Base-by-base conservation (phyloP, 139 green algal species). In the Volvox africanus region DNA sequence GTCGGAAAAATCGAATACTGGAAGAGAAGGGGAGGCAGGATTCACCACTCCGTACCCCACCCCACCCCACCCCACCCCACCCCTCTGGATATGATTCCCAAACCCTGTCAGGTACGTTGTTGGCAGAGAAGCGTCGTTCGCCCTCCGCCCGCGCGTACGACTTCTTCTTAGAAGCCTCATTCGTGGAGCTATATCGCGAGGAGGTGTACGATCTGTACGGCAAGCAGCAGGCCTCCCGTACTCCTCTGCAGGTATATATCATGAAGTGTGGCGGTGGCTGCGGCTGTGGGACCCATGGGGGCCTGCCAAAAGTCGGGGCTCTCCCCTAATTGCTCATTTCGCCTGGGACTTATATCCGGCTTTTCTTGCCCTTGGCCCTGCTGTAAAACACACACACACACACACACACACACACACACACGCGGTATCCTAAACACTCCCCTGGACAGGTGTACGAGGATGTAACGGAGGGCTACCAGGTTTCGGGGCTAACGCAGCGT, bases 181-280 rank as follows among this genome's bases (percentile, higher is more conserved):
- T 93, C 86, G 82, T 93, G 20, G 95, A 97, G 94, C 30, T 96
- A 22, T 94, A 95, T 93, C 94, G 95, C 78, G 95, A 97, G 92
- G 78, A 86, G 28, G 93, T 90, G 69, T 62, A 80, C 67, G 83
- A 89, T 37, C 28, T 82, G 85, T 82, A 61, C 85, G 44, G 69
- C 81, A 87, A 67, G 32, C 37, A 12, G 69, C 65, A 61, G 69
- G 44, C 37, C 26, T 32, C 44, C 26, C 21, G 69, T n/a, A 32
- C 44, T n/a, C 44, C 69, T 69, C 37, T 89, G 85, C 85, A 89
- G 85, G 85, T 89, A 30, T 1, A 55, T 55, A 55, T 55, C 5
- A 55, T 55, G 44, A 55, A 14, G 9, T 9, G 44, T 55, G 44
- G 44, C 44, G 44, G 44, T 9, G 44, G 44, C 5, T 55, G n/a